Evolutionary conservation across 164 flowering plant species (phyloP).

Genomic region (Magnolia officinalis): DNA sequence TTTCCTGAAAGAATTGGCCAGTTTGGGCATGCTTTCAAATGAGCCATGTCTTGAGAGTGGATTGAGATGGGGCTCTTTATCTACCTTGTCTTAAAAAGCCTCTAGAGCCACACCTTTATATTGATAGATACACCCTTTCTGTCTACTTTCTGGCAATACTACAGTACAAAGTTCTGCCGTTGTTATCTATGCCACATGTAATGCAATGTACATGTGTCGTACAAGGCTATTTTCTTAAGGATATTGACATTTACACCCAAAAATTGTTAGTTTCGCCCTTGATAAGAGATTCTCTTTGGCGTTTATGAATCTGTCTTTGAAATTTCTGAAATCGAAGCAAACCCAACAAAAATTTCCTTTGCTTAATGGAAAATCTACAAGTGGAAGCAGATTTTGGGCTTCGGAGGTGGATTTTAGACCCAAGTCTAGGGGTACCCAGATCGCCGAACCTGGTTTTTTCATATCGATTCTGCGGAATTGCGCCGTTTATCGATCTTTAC

Average conservation of each 20-base stretch:
- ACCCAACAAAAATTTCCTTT: not conserved
- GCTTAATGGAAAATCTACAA: slow-evolving; percentile 6
- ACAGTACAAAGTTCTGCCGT: not conserved
- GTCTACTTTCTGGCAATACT: not conserved
- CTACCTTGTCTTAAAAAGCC: not conserved
- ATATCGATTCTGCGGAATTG: slow-evolving; percentile 23
- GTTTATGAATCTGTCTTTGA: slow-evolving; percentile 11
- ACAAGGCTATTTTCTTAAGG: not conserved
- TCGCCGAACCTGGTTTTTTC: slow-evolving; percentile 1
- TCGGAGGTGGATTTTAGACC: slow-evolving; percentile 13
- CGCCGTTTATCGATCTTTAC: slow-evolving; percentile 6
- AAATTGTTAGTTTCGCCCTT: not conserved
- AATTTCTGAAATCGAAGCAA: slow-evolving; percentile 2
- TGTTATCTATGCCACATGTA: not conserved
- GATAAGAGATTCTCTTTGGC: not conserved
- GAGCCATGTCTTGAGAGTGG: slow-evolving; percentile 10
- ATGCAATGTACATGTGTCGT: not conserved
- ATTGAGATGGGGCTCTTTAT: not conserved
- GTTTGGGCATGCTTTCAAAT: slow-evolving; percentile 11
- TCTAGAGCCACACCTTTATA: not conserved
- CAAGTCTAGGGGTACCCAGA: slow-evolving; percentile 7
- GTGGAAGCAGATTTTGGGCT: not conserved
- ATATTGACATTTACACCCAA: not conserved
- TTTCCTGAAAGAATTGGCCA: not conserved
- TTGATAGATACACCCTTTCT: not conserved